Base-by-base conservation (phyloP, 2,329 filamentous ascomycete genomes). In the Sclerotinia nivalis region DNA sequence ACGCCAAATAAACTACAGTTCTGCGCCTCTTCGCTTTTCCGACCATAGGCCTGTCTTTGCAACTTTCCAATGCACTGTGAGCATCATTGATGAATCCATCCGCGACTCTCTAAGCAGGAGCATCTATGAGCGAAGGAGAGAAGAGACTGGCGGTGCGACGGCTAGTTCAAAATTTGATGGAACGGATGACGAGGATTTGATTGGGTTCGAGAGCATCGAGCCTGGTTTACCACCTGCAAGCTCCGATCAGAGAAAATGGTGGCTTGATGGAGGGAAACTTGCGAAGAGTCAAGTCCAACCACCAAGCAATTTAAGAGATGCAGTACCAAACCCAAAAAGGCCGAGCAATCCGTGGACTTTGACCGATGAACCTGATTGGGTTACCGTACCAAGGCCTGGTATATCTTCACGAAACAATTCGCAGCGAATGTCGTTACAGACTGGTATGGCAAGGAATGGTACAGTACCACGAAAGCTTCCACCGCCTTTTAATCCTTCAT, bases 11-110 rank as follows among this genome's bases (percentile, higher is more conserved):
- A 86, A 91, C 45, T 99, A 99, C 80, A 88, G 92, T 76, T 90
- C 88, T 67, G 93, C 94, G 4, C 89, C 93, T 43, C 83, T 99
- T 49, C 88, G 86, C 18, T 97, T 98, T 79, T 99, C 96, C 0
- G 96, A 99, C 77, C 96, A 99, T 80, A 88, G 94, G n/a, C 96
- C 96, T 2, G 95, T 99, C 0, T 97, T 93, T 80, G 94, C 93
- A 18, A 88, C 89, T 0, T 99, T 99, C 77, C 87, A 93, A 74
- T 96, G 94, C 80, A 88, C 85, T 1, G 91, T 98, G 66, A 94
- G 85, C 73, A 89, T 96, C 58, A 83, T 98, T 15, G 87, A 99
- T 74, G 92, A 97, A 78, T 81, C 80, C 34, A 82, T 85, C 67
- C 93, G 92, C 74, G 90, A 94, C 72, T 81, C 83, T 5, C 88